Base-by-base conservation (phyloP, 768 basidiomycete species). In the Trametes cingulata region DNA sequence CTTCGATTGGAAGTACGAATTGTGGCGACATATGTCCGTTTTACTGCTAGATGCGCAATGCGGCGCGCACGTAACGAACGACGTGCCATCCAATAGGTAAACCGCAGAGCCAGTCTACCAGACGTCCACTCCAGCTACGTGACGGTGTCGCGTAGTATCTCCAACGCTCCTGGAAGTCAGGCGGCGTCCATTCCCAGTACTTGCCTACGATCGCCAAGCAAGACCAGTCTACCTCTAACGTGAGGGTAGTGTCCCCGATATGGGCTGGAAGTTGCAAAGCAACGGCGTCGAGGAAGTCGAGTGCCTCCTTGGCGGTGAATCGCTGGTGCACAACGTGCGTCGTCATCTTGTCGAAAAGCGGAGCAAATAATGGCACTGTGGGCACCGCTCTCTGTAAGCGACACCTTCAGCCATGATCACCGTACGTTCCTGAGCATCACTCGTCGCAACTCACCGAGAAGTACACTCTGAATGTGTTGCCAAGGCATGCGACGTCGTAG, bases 321-420 rank as follows among this genome's bases (percentile, higher is more conserved):
- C 53, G 19, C 6, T 46, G 17, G 2, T 6, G 1, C 10, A 55
- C 15, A 15, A 45, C n/a, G 33, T 33, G 35, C 17, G 43, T 55
- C 20, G 53, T 55, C 53, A 55, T 55, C 36, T 17, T 22, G 20
- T n/a, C 43, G 14, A 55, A 46, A 7, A 55, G 20, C 27, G 53
- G 53, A 8, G 45, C 45, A 7, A 46, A 14, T 4, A 46, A 25
- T 5, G 45, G 45, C 14, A 46, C 14, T 3, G 12, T 22, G 8
- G 45, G 10, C 10, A 10, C 10, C 17, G 19, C 42, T 43, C 42
- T 43, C 42, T 43, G 42, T 6, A 4, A 4, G 10, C 10, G 6
- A 33, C 6, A 10, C 10, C 10, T 19, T n/a, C 42, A 19, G 17
- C n/a, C n/a, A n/a, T n/a, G n/a, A n/a, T n/a, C n/a, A 43, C 2